These are phyloP conservation scores for Colletotrichum agaves DNA, from an alignment of 2,329 filamentous ascomycete genomes.

Conservation along the genomic window DNA sequence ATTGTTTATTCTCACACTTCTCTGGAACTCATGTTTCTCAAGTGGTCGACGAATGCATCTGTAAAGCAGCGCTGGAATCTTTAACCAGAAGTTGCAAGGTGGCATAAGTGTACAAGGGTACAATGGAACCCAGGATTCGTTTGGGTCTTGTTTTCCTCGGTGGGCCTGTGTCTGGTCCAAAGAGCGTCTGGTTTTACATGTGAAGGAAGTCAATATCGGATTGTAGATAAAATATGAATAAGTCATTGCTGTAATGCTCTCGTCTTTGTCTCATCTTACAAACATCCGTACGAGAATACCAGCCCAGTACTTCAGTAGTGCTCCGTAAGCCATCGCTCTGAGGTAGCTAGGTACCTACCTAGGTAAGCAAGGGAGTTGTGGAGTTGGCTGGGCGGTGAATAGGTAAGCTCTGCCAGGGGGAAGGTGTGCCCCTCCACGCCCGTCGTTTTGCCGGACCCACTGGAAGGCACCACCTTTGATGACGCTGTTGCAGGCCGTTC, in stretches of 20 bases:
- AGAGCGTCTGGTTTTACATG: too few species aligned
- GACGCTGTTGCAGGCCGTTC: slow-evolving; percentile 31
- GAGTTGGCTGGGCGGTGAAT: slow-evolving; percentile 25
- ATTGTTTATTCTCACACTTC: too few species aligned
- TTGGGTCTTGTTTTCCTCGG: not conserved
- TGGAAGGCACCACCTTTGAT: slow-evolving; percentile 39
- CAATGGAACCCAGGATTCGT: not conserved
- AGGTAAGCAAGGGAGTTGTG: too few species aligned
- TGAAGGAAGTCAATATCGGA: too few species aligned
- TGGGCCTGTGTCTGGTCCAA: too few species aligned
- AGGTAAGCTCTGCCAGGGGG: slow-evolving; percentile 29
- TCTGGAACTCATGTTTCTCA: not conserved
- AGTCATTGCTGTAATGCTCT: too few species aligned
- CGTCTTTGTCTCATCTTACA: too few species aligned
- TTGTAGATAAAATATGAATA: too few species aligned
- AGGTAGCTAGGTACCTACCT: too few species aligned
- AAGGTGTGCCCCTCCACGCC: slow-evolving; percentile 16
- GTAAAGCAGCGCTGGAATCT: slow-evolving; percentile 24
- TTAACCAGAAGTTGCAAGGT: not conserved
- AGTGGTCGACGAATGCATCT: not conserved
- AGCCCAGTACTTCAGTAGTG: too few species aligned
- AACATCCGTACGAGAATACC: too few species aligned
- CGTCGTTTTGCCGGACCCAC: slow-evolving; percentile 37
- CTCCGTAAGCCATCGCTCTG: too few species aligned
- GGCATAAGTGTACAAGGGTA: slow-evolving; percentile 15